Base-by-base conservation (phyloP, 257 asterid genomes). In the Solanum virginianum region DNA sequence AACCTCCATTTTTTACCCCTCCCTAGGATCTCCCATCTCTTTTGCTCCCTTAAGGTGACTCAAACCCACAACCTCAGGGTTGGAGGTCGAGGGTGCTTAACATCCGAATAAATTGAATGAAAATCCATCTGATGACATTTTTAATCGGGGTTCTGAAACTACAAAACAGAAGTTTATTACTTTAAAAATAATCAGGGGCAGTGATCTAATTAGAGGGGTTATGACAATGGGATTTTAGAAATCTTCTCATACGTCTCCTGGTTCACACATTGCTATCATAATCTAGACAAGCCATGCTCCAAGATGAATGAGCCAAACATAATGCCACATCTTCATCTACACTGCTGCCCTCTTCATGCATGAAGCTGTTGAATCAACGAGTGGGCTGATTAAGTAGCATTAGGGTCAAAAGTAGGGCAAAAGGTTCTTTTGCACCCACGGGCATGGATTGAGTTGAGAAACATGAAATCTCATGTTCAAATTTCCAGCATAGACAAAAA, bases 281-380 rank as follows among this genome's bases (percentile, higher is more conserved):
- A 29, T 29, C 83, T 26, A 53, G 49, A 53, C 6, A 17, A 53
- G 15, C 47, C 10, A 17, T 32, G 82, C 43, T 29, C 83, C 65
- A 51, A 79, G 83, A 79, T 53, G 65, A 29, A 53, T 4, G 17
- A 53, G 49, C 29, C 26, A 8, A 77, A 29, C 47, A 10, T 53
- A 79, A 77, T 26, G 17, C 65, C 83, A 79, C 45, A 79, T 16
- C 6, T 51, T 79, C 65, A 26, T 26, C 65, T 17, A 51, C 53
- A 53, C 43, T 16, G 83, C 18, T 79, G 53, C 26, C 45, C 16
- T 79, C 65, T 77, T 77, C 63, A 79, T 79, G 65, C 65, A 79
- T 79, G 49, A 75, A 75, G 82, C 83, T 16, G 65, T 26, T 53
- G 49, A 79, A 81, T 92, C 92, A 92, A 84, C 90, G 89, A 80